Conservation (phyloP, 2,329 filamentous ascomycete genomes). For the Fusarium drepaniforme region DNA sequence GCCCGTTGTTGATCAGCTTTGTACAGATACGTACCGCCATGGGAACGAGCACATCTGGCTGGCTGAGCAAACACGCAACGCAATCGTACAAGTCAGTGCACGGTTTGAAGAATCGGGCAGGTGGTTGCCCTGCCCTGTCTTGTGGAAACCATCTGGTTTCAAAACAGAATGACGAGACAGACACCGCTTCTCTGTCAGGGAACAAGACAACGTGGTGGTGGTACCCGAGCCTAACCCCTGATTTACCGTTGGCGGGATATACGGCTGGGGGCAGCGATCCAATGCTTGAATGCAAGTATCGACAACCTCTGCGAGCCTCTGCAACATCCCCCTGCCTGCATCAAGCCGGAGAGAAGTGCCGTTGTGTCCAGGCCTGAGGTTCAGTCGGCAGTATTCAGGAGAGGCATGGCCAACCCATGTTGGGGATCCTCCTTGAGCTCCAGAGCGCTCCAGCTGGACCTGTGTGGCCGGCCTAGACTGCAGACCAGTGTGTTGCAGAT, state of each 20-base stretch:
- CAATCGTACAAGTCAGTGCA: background rate
- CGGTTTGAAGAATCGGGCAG: background rate
- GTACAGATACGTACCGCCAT: background rate
- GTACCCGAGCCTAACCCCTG: conserved; percentile 8
- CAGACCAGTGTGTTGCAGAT: conserved; percentile 16
- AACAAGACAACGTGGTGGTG: background rate
- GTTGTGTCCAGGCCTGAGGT: background rate
- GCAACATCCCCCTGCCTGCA: background rate
- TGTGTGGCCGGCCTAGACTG: conserved; percentile 30
- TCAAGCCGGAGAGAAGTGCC: background rate
- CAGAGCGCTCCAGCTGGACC: background rate
- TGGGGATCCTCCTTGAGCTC: background rate
- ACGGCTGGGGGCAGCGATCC: background rate
- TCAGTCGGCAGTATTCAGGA: conserved; percentile 6
- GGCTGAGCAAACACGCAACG: background rate
- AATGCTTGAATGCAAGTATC: background rate
- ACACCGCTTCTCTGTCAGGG: background rate
- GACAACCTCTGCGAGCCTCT: background rate
- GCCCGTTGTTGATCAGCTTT: background rate
- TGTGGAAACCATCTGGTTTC: conserved; percentile 7
- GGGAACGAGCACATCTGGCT: background rate
- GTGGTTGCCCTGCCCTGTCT: background rate
- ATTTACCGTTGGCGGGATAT: conserved; percentile 1
- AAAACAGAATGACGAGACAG: conserved; percentile 4
- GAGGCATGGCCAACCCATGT: background rate